Evolutionary conservation across 164 flowering plant genomes (phyloP).

Genomic region (Kalanchoe fedtschenkoi): DNA sequence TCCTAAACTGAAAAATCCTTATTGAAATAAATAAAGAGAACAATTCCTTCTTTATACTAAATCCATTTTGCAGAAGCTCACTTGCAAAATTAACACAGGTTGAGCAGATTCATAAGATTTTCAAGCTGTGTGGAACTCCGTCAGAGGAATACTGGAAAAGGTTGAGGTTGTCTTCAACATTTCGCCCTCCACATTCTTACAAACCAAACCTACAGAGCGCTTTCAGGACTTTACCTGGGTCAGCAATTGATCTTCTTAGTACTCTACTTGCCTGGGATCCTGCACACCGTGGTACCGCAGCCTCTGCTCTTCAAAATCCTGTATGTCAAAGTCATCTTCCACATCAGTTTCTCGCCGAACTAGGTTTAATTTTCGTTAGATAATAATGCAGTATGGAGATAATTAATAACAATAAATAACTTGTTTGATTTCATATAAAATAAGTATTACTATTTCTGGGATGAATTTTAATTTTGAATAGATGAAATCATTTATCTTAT

Average conservation of each 20-base stretch:
- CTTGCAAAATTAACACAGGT: constrained; percentile 25
- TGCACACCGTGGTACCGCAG: constrained; percentile 41
- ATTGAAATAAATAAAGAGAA: too few relatives aligned
- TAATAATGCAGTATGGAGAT: too few relatives aligned
- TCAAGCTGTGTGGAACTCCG: constrained; percentile 70
- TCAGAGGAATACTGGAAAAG: constrained; percentile 60
- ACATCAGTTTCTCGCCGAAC: background rate
- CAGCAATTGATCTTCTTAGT: constrained; percentile 41
- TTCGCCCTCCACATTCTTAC: constrained; percentile 46
- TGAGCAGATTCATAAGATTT: constrained; percentile 65
- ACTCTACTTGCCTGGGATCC: constrained; percentile 57
- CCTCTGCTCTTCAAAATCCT: constrained; percentile 45
- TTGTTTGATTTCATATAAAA: too few relatives aligned
- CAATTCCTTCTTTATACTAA: too few relatives aligned
- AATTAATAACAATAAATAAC: too few relatives aligned
- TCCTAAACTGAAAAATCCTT: too few relatives aligned
- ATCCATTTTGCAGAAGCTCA: background rate
- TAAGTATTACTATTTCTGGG: too few relatives aligned
- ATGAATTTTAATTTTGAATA: too few relatives aligned
- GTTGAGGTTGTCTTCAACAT: constrained; percentile 37
- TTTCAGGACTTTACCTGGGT: constrained; percentile 36
- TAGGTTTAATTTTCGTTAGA: too few relatives aligned
- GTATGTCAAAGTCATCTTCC: constrained; percentile 17
- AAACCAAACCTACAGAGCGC: constrained; percentile 33
- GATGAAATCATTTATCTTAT: too few relatives aligned